phyloP scores from a whole-genome alignment of 805 yeast species.

The Sporopachydermia quercuum region DNA sequence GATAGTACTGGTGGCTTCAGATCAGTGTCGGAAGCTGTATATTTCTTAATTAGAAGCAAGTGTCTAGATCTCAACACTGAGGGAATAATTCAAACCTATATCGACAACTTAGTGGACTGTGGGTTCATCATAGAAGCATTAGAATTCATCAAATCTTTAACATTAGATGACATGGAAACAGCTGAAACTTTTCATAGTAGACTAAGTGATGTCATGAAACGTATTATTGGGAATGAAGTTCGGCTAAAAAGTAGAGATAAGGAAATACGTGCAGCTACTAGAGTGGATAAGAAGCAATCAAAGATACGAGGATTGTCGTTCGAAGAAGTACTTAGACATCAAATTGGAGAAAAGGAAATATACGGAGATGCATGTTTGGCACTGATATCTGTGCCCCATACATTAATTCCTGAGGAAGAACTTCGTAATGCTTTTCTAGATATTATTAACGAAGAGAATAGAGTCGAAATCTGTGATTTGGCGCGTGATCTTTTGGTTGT shows the following conservation, averaged over 20 bases:
- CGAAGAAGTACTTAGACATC: not conserved
- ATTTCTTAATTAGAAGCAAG: slow-evolving; percentile 1
- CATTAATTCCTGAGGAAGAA: not conserved
- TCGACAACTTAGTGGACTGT: not conserved
- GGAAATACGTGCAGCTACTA: not conserved
- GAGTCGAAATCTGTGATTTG: not conserved
- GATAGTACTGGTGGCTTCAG: no score
- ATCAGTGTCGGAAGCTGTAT: not conserved
- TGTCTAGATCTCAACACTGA: not conserved
- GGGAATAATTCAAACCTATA: not conserved
- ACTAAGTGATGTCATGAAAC: not conserved
- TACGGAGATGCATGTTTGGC: not conserved
- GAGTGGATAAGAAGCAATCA: not conserved
- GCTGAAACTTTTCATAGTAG: not conserved
- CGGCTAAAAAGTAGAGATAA: not conserved
- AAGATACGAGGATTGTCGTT: no score
- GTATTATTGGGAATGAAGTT: not conserved
- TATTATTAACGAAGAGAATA: not conserved
- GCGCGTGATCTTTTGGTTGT: not conserved
- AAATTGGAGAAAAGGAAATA: not conserved
- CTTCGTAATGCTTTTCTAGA: not conserved
- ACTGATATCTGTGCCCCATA: not conserved
- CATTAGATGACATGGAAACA: not conserved
- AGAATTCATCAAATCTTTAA: not conserved
- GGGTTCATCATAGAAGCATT: not conserved